A percentile compares a stretch with the other conserved stretches of the same genome.
phyloP scores from a whole-genome alignment of 2,329 filamentous ascomycete species.

The Sphaerulina vaccinii region DNA sequence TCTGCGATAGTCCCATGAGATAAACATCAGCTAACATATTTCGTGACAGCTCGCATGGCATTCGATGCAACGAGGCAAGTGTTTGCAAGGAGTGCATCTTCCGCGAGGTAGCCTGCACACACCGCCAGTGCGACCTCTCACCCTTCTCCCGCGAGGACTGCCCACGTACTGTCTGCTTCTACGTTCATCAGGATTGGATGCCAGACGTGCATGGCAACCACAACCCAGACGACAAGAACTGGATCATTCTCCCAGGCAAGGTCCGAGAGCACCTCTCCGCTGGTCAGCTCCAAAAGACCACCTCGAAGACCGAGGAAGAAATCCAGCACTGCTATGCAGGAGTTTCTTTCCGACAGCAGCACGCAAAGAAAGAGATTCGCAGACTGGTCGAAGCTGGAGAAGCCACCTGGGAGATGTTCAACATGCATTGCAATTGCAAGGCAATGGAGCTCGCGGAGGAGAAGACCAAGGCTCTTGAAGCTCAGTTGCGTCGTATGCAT shows the following conservation, averaged over 20 bases:
- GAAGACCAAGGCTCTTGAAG: constrained; percentile 5
- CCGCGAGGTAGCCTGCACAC: constrained; percentile 21
- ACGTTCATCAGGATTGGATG: constrained; percentile 25
- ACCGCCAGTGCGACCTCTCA: constrained; percentile 21
- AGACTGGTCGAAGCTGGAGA: constrained; percentile 10
- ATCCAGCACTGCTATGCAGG: constrained; percentile 10
- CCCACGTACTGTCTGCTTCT: constrained; percentile 24
- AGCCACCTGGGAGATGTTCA: constrained; percentile 18
- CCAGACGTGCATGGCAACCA: constrained; percentile 23
- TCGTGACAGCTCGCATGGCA: constrained; percentile 18
- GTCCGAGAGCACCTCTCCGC: constrained; percentile 19
- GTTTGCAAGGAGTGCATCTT: constrained; percentile 25
- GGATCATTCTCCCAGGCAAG: constrained; percentile 23
- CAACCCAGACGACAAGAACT: constrained; percentile 18
- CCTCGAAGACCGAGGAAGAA: constrained; percentile 7
- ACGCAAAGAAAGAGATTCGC: constrained; percentile 8
- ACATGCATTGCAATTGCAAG: constrained; percentile 13
- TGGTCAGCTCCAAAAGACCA: constrained; percentile 15
- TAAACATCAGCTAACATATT: constrained; percentile 1
- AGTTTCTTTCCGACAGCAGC: constrained; percentile 9
- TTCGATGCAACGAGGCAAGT: constrained; percentile 26
- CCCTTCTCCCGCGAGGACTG: constrained; percentile 16
- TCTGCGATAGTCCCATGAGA: not conserved
- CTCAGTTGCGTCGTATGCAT: constrained; percentile 11
- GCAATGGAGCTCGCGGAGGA: constrained; percentile 13